Conservation (phyloP, 768 basidiomycete genomes). For the Termitomyces sp. region DNA sequence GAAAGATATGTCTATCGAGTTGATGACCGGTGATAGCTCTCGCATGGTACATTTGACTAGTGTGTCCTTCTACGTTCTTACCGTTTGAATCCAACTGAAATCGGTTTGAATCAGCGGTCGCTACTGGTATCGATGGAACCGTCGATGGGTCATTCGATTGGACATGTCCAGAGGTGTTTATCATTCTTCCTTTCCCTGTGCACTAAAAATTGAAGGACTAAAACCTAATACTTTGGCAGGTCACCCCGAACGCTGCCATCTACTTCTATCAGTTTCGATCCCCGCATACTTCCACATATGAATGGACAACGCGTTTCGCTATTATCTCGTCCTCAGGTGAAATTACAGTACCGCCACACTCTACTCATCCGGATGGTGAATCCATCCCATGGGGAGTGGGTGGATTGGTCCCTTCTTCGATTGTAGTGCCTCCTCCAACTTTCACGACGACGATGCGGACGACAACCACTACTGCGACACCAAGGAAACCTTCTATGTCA, state of each 20-base stretch:
- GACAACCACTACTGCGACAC: neutral
- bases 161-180: conserved; percentile 54
- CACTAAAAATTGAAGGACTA: too few species aligned
- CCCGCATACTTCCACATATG: conserved; percentile 31
- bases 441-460: neutral
- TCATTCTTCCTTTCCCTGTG: neutral
- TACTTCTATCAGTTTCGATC: conserved; percentile 81
- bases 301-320: conserved; percentile 77
- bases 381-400: conserved; percentile 69
- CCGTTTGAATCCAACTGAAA: neutral
- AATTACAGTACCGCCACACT: conserved; percentile 44
- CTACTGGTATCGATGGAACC: conserved; percentile 59
- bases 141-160: conserved; percentile 43
- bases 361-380: conserved; percentile 48
- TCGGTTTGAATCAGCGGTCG: conserved; percentile 47
- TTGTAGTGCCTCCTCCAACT: conserved; percentile 31
- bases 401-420: conserved; percentile 41
- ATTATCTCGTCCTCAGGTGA: conserved; percentile 51
- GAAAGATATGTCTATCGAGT: conserved; percentile 69
- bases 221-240: conserved; percentile 30
- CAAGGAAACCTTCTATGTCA: neutral
- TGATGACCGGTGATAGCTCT: conserved; percentile 77
- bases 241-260: conserved; percentile 57
- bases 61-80: conserved; percentile 29
- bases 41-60: conserved; percentile 68